Conservation (phyloP, 129 eudicot genomes). For the Deinandra increscens region DNA sequence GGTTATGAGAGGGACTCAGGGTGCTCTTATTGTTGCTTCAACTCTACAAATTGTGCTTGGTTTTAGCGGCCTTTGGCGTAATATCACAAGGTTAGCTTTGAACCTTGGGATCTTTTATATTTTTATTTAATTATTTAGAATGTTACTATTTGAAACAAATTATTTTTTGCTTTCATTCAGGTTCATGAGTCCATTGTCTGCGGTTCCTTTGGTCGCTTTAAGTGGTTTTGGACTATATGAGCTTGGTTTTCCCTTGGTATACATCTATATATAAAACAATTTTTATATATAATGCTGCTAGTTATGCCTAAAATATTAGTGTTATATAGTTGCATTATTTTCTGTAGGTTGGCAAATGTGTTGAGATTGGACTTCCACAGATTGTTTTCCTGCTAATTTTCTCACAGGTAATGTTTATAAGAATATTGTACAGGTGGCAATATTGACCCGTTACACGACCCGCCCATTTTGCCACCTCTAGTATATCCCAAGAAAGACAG, state of each 20-base stretch:
- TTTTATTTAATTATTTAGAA: not conserved
- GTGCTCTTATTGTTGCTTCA: conserved; percentile 90
- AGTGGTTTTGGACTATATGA: conserved; percentile 84
- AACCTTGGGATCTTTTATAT: not conserved
- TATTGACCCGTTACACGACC: not conserved
- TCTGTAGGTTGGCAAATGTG: conserved; percentile 78
- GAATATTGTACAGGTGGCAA: not conserved
- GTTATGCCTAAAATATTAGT: not conserved
- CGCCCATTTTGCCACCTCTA: not conserved
- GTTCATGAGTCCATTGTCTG: conserved; percentile 88
- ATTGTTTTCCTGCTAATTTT: conserved; percentile 69
- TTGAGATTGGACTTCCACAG: conserved; percentile 92
- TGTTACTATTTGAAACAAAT: not conserved
- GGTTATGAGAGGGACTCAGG: conserved; percentile 88
- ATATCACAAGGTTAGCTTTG: conserved; percentile 57
- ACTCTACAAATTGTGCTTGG: conserved; percentile 86
- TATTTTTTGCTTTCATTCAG: no score
- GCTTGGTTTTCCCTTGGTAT: conserved; percentile 91
- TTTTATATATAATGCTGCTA: not conserved
- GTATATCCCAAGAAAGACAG: conserved; percentile 7
- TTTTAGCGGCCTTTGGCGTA: conserved; percentile 96
- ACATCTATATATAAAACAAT: conserved; percentile 3
- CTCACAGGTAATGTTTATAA: conserved; percentile 63
- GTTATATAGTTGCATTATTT: conserved; percentile 2
- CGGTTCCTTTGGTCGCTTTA: conserved; percentile 86